Evolutionary conservation across 2,329 filamentous ascomycete genomes (phyloP), one percentile per base, ranked within the genome.

Genomic region (Ceratocystis papillata): DNA sequence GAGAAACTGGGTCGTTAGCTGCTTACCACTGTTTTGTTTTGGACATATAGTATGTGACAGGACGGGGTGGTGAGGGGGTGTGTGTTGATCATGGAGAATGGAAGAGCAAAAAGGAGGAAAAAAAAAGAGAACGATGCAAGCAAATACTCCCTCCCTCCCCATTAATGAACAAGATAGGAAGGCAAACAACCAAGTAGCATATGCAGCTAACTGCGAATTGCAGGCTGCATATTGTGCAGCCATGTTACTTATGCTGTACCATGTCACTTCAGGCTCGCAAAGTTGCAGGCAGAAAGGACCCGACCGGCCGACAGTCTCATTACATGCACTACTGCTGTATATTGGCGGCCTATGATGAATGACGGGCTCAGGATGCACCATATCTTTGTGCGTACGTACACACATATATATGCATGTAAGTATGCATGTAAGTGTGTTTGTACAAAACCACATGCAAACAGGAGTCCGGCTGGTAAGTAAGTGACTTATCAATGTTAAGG

Each of bases 301-400:
- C 55, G 25, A 20, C 12, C 4, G 15, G n/a, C 30, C 55, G 30
- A 59, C 55, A 59, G 25, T 30, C 15, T 59, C 30, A 59, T 33
- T 59, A 59, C 55, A 37, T 59, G 25, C 25, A 59, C 30, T 59
- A 30, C 55, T 33, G 55, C 55, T 59, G 22, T 59, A n/a, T 59
- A 8, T 7, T 59, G 55, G 20, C 8, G 30, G 55, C 25, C 55
- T 33, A 20, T 15, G 20, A 10, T 10, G 48, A 53, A 22, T 25
- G 48, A 53, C 20, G 48, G 48, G 6, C 48, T 50, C 20, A 50
- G n/a, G n/a, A 50, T 50, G 48, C 20, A 25, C 48, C 7, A 25
- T 28, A 53, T 53, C 20, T 28, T 53, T 28, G 48, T 53, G 17
- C 48, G 48, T 59, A 37, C 7, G 55, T 59, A 59, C 33, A 30